phyloP scores from a whole-genome alignment of 2,329 filamentous ascomycete genomes.

The Cladophialophora immunda region DNA sequence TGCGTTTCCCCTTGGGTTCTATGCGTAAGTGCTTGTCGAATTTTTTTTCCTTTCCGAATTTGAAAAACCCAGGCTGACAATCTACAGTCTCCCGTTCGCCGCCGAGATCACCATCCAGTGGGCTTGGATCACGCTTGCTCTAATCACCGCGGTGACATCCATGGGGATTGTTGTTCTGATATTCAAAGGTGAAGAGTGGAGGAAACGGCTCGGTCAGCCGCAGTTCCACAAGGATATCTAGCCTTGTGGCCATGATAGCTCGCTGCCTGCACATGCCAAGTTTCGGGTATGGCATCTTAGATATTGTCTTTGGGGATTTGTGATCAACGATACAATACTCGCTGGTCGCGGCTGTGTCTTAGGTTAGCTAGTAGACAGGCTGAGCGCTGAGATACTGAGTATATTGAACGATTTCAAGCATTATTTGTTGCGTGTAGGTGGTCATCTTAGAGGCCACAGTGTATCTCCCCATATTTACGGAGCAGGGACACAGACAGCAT shows the following conservation, averaged over 20 bases:
- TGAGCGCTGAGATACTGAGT: no score
- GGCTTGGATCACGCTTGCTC: slow-evolving; percentile 15
- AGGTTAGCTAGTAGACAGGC: no score
- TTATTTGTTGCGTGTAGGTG: no score
- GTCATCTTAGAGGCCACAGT: no score
- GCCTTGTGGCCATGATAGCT: neutral
- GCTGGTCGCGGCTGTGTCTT: neutral
- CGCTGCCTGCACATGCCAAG: neutral
- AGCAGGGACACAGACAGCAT: no score
- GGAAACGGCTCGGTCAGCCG: slow-evolving; percentile 13
- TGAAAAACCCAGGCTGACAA: neutral
- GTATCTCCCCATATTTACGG: no score
- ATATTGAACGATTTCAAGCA: no score
- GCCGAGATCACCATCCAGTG: slow-evolving; percentile 14
- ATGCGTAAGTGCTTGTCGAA: neutral
- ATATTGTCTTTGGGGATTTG: neutral
- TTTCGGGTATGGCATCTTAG: neutral
- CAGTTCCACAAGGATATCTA: slow-evolving; percentile 6
- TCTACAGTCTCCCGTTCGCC: slow-evolving; percentile 12
- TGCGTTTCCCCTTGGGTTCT: neutral
- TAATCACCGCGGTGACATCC: slow-evolving; percentile 3
- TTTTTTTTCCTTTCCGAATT: neutral
- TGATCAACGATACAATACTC: neutral
- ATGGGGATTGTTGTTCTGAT: slow-evolving; percentile 7
- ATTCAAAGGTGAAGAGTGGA: slow-evolving; percentile 13